Evolutionary conservation across 768 basidiomycete species (phyloP), one percentile per base, ranked within the genome.

Genomic region (Tricholomella constricta): DNA sequence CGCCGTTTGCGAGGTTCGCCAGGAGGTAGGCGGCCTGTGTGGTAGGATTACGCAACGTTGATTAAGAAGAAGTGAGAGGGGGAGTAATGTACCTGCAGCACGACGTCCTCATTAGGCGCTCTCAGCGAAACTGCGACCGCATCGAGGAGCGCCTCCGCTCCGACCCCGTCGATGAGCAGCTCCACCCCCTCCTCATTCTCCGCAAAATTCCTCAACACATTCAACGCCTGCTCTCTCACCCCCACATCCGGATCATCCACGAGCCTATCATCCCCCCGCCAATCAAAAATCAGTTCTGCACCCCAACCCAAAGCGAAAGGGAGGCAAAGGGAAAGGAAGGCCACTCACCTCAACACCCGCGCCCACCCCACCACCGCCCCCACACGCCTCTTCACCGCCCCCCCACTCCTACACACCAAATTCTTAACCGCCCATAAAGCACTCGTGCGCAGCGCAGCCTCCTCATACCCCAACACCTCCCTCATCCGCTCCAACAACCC

Each of bases 391-490:
- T 91, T 94, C 45, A 81, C 80, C 37, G 78, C 75, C n/a, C 74
- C 69, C 2, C 69, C 71, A 29, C 84, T 82, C 62, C 85, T 86
- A 65, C 80, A 80, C 2, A 92, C 65, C n/a, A 91, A 64, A 62
- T 95, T 97, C 67, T 91, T 93, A 31, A 94, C 69, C 0, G 88
- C 88, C 93, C 94, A 95, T n/a, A 95, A 63, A 0, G 88, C 83
- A 56, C 84, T 92, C 25, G 88, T 42, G 15, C 52, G 37, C 40
- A 55, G 26, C 45, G 41, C 35, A 14, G 36, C 12, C 27, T 53
- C 51, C 2, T 50, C 40, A 9, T 34, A 38, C 26, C 34, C 73
- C 3, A 88, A 67, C 1, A 94, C 70, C 44, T 80, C 73, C 25
- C 86, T 80, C 8, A 95, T 72, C 1, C 89, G 72, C 1, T 79